Conservation (phyloP, 176 grass and related monocot species). For the barley (Hordeum vulgare) region MorexV3_pseudomolecules_assembly NC_058523.1:32561175-32561674, state of each 20-base stretch:
- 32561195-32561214: too few species aligned
- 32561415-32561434: too few species aligned
- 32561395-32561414: too few species aligned
- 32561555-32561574: background rate
- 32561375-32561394: too few species aligned
- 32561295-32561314: background rate
- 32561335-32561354: background rate
- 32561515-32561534: background rate
- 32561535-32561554: background rate
- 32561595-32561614: background rate
- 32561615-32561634: background rate
- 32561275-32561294: background rate
- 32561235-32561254: background rate
- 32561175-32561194: too few species aligned
- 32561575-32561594: background rate
- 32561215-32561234: too few species aligned
- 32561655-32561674: constrained; percentile 2
- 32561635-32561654: background rate
- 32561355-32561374: background rate
- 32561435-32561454: too few species aligned
- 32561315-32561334: background rate
- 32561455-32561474: too few species aligned
- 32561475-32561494: too few species aligned
- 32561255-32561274: background rate
- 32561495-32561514: background rate